phyloP scores from a whole-genome alignment of 2,329 filamentous ascomycete genomes.

The Claviceps monticola region DNA sequence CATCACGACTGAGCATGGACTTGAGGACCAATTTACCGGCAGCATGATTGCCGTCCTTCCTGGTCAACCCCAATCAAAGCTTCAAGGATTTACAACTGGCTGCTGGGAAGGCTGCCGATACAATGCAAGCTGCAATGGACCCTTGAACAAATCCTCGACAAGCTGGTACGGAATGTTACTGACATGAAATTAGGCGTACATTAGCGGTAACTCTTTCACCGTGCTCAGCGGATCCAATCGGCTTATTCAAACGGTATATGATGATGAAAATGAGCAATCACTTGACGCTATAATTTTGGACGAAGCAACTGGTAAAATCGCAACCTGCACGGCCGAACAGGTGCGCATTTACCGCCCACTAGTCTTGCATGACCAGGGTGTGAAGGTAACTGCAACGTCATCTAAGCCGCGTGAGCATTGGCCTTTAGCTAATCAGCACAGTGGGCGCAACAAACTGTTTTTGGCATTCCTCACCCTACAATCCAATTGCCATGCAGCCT shows the following conservation, averaged over 20 bases:
- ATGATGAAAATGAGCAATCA: conserved; percentile 50
- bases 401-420: not conserved
- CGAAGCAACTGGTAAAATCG: conserved; percentile 72
- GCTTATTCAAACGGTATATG: conserved; percentile 82
- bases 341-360: conserved; percentile 71
- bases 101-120: conserved; percentile 60
- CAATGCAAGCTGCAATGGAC: conserved; percentile 39
- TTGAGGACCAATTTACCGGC: conserved; percentile 2
- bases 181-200: conserved; percentile 52
- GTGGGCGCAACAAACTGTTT: conserved; percentile 52
- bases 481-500: conserved; percentile 33
- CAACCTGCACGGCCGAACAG: conserved; percentile 50
- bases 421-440: conserved; percentile 19
- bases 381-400: conserved; percentile 44
- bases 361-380: conserved; percentile 51
- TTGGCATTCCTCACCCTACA: conserved; percentile 27
- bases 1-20: not conserved
- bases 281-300: conserved; percentile 72
- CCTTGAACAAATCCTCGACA: not conserved
- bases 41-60: conserved; percentile 70
- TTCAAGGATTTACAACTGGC: conserved; percentile 63
- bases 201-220: conserved; percentile 76
- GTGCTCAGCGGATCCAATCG: conserved; percentile 62
- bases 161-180: not conserved
- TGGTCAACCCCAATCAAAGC: conserved; percentile 62